Evolutionary conservation across 805 yeast species (phyloP), one percentile per base, ranked within the genome.

Genomic region (Kluyveromyces aestuarii): DNA sequence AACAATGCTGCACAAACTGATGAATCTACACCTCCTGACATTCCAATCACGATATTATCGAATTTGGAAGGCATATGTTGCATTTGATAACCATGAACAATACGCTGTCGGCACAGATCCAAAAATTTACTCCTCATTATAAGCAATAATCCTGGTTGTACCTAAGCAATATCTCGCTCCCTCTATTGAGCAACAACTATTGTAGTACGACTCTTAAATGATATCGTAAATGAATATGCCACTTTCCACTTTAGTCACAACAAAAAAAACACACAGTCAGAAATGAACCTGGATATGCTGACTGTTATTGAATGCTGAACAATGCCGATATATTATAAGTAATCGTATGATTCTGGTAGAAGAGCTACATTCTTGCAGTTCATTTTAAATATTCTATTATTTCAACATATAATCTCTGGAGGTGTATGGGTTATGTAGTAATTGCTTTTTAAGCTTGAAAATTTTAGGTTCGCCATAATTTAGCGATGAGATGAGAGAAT

Each of bases 21-120:
- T 0, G 97, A 90, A 65, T 93, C 99, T 1, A 93, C 98, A 0
- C 99, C 99, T 0, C 96, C 86, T 1, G 96, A 87, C 96, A 93
- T 87, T 8, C 98, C 96, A 6, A 93, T 79, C 18, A 85, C 69
- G 19, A 91, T 76, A 47, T 75, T 78, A 57, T 87, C 96, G 33
- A 72, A 63, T 9, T 53, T 54, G 0, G 56, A 52, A 0, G 91
- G 91, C 17, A 55, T 14, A 33, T n/a, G 27, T 36, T 52, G 55
- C 6, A 53, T 47, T 16, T 48, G 47, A 14, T 57, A 55, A 2
- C 61, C 55, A 2, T 45, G 39, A 5, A 55, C 36, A 4, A 30
- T 37, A 30, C 63, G 48, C 13, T 49, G 50, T 6, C 42, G 39
- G 17, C 48, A 39, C 17, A 49, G 11, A 13, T 50, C 48, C 19